phyloP scores from a whole-genome alignment of 1,284 basidiomycete genomes.

The Leccinum angustisporum region DNA sequence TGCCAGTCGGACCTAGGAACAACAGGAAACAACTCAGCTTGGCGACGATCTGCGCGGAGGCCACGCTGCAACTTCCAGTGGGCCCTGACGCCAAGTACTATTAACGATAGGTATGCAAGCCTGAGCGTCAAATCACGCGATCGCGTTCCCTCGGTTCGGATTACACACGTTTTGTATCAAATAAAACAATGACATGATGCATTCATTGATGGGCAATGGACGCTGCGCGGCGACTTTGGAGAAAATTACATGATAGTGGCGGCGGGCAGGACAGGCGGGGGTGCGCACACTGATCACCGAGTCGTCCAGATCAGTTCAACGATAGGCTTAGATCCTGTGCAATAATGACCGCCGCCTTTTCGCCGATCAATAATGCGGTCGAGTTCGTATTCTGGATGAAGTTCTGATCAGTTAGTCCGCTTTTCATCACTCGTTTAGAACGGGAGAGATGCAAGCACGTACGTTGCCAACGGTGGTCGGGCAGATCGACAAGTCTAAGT shows the following conservation, averaged over 20 bases:
- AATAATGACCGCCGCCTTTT: constrained; percentile 1
- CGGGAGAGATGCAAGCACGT: neutral
- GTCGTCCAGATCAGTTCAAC: neutral
- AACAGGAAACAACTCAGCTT: no score
- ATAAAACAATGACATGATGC: neutral
- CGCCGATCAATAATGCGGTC: neutral
- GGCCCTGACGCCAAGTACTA: no score
- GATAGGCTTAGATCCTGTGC: neutral
- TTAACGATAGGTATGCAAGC: no score
- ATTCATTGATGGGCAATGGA: neutral
- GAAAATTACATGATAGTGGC: no score
- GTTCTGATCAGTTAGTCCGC: neutral
- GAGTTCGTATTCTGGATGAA: neutral
- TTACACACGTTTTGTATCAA: neutral
- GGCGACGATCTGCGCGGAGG: no score
- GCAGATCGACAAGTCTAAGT: constrained; percentile 25
- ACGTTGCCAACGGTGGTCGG: constrained; percentile 25
- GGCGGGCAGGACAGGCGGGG: no score
- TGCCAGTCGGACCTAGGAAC: no score
- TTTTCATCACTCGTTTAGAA: neutral
- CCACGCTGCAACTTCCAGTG: no score
- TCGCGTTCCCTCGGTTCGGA: no score
- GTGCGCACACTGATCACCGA: no score
- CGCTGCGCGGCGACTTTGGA: neutral
- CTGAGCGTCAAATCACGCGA: no score